A percentile compares a stretch with the other conserved stretches of the same genome.
Evolutionary conservation across 257 asterid genomes (phyloP).

Genomic region (Rauvolfia tetraphylla): DNA sequence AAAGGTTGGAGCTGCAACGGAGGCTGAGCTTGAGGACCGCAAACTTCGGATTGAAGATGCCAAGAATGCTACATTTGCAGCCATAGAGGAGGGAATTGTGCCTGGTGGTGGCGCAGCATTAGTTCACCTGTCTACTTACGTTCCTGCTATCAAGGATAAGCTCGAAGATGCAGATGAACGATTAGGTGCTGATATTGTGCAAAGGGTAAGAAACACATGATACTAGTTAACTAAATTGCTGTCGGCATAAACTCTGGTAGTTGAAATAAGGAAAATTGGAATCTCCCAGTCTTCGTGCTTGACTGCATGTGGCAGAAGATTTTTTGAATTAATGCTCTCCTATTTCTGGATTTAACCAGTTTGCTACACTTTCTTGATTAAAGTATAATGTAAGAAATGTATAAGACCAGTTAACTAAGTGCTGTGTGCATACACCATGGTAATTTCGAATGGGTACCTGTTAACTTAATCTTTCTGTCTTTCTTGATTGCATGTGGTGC

Average conservation of each 20-base stretch:
- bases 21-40: conserved; percentile 92
- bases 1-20: conserved; percentile 98
- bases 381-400: too few species aligned
- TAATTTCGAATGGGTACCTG: too few species aligned
- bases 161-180: conserved; percentile 81
- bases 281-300: not conserved
- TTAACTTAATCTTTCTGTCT: not conserved
- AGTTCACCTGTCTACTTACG: conserved; percentile 68
- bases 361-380: too few species aligned
- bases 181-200: conserved; percentile 92
- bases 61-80: conserved; percentile 97
- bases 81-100: conserved; percentile 97
- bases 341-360: too few species aligned
- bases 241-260: not conserved
- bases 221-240: not conserved
- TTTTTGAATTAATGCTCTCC: not conserved
- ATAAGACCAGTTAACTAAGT: too few species aligned
- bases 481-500: not conserved
- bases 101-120: conserved; percentile 99
- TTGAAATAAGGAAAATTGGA: not conserved
- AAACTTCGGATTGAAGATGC: conserved; percentile 96
- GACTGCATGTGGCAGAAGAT: not conserved
- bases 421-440: too few species aligned
- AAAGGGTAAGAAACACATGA: conserved; percentile 46
- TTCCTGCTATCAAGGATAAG: conserved; percentile 82